These are phyloP conservation scores for Pyrenophora seminiperda DNA, from an alignment of 2,329 filamentous ascomycete genomes.

Conservation along the genomic window DNA sequence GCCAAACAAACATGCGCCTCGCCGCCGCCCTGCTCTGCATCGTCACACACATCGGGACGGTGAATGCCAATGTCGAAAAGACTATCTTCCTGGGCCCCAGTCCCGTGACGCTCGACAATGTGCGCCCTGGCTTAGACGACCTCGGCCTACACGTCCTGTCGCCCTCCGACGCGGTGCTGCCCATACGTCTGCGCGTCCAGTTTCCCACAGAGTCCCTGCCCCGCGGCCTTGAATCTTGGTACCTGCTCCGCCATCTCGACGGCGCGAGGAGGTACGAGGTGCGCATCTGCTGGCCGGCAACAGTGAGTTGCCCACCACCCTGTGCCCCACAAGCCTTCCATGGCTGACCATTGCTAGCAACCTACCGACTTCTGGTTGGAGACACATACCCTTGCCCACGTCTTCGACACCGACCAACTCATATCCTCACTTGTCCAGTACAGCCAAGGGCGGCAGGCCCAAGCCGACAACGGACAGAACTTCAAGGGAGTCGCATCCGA, in stretches of 20 bases:
- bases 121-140: slow-evolving; percentile 62
- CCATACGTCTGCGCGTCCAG: slow-evolving; percentile 67
- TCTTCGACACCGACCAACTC: slow-evolving; percentile 67
- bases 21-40: slow-evolving; percentile 38
- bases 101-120: slow-evolving; percentile 60
- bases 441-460: slow-evolving; percentile 57
- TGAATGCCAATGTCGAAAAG: slow-evolving; percentile 81
- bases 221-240: slow-evolving; percentile 73
- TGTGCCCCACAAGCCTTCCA: slow-evolving; percentile 3
- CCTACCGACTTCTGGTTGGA: slow-evolving; percentile 78
- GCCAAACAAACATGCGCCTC: slow-evolving; percentile 45
- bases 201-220: slow-evolving; percentile 65
- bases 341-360: slow-evolving; percentile 64
- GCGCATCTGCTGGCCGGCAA: slow-evolving; percentile 90
- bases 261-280: slow-evolving; percentile 83
- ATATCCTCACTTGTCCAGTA: slow-evolving; percentile 69
- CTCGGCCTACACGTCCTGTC: slow-evolving; percentile 70
- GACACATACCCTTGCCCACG: slow-evolving; percentile 64
- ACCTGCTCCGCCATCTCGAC: slow-evolving; percentile 72
- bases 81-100: slow-evolving; percentile 79
- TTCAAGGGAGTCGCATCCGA: slow-evolving; percentile 6
- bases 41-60: slow-evolving; percentile 42
- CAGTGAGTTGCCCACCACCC: slow-evolving; percentile 61
- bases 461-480: slow-evolving; percentile 5
- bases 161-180: slow-evolving; percentile 58